Evolutionary conservation across 768 basidiomycete genomes (phyloP), one percentile per base, ranked within the genome.

Genomic region (Xerocomus brunneocitrinus): DNA sequence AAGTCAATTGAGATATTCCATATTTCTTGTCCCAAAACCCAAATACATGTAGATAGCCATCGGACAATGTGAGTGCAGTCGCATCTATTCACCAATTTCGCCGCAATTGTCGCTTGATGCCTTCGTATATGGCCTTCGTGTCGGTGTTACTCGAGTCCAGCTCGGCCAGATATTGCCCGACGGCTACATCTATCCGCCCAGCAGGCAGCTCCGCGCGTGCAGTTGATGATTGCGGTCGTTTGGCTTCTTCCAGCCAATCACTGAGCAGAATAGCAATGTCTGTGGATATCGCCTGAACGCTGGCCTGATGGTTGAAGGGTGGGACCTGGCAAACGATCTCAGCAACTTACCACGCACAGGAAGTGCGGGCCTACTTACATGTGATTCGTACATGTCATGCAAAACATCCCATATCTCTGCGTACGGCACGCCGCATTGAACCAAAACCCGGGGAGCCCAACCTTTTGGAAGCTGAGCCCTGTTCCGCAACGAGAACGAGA

Each of bases 351-450:
- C 10, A 43, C 27, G 43, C 39, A 12, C 52, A 49, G 48, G 53
- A 54, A 30, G 27, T 36, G 30, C 12, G 19, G 49, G 25, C 68
- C 7, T 12, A 31, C 76, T 62, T 69, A 93, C 94, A 74, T 92
- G 89, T 25, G 89, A 89, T 66, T 92, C 88, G 57, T 90, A 89
- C 80, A 92, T 87, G 65, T 87, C 87, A 59, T 91, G 86, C 58
- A 91, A 77, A 22, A 87, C 81, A 59, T 91, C 87, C 82, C 92
- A 95, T 49, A 95, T 78, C 53, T 93, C 89, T 34, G 79, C 75
- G 60, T 82, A 86, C 8, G 90, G 86, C 24, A 95, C 85, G 2
- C 87, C 84, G 50, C 87, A 95, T 67, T 93, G 86, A 19, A 84
- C 75, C 53, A 98, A 72, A 51, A 90, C 77, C 43, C 84, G 78